Evolutionary conservation across 371 early-diverging fungal species (phyloP).

Genomic region (Mortierella polycephala): DNA sequence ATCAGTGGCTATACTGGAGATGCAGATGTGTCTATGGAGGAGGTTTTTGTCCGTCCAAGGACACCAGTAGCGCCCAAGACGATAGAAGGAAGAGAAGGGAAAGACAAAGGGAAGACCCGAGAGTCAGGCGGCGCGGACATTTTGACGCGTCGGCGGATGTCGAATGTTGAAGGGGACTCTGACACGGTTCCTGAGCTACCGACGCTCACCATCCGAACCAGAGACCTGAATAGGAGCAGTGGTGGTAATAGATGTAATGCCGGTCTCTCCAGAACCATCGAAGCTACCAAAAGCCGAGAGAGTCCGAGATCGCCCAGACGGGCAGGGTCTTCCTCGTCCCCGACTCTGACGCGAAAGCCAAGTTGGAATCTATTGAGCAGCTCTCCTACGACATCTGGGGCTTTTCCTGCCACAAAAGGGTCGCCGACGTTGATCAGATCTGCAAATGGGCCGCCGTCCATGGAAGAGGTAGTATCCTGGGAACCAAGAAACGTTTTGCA

Average conservation of each 20-base stretch:
- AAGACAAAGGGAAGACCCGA: conserved; percentile 19
- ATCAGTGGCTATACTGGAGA: conserved; percentile 52
- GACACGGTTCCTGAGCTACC: conserved; percentile 48
- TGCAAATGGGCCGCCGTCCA: conserved; percentile 3
- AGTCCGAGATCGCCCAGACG: conserved; percentile 25
- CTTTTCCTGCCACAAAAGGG: neutral
- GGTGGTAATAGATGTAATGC: conserved; percentile 6
- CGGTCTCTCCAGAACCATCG: neutral
- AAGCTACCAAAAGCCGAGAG: conserved; percentile 5
- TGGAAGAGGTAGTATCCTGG: conserved; percentile 40
- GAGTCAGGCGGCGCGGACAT: conserved; percentile 17
- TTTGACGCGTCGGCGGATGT: conserved; percentile 20
- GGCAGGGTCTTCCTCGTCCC: conserved; percentile 6
- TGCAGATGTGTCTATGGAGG: conserved; percentile 52
- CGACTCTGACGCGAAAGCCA: conserved; percentile 26
- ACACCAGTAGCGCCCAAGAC: conserved; percentile 12
- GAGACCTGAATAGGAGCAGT: conserved; percentile 23
- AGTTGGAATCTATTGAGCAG: conserved; percentile 15
- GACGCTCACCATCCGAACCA: conserved; percentile 35
- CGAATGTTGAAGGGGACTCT: conserved; percentile 47
- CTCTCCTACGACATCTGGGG: conserved; percentile 1
- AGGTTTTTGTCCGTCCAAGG: conserved; percentile 34
- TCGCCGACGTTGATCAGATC: neutral
- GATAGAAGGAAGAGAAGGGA: neutral
- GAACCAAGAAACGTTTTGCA: conserved; percentile 28